phyloP scores from a whole-genome alignment of 495 filamentous ascomycete genomes.

The Podospora bellae-mahoneyi region DNA sequence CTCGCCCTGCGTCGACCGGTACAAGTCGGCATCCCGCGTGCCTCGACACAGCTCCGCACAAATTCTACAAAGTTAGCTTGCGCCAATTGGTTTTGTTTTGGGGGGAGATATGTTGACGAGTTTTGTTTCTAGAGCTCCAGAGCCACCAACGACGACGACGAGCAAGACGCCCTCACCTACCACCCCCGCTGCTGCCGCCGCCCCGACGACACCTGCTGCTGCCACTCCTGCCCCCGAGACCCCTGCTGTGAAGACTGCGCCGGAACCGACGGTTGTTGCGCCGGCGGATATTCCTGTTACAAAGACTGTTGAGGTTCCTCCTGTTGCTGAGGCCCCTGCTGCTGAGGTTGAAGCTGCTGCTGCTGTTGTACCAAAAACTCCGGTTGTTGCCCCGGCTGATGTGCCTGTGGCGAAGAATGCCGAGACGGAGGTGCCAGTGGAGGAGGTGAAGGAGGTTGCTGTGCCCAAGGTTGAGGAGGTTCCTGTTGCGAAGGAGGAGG shows the following conservation, averaged over 20 bases:
- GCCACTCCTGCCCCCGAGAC: constrained; percentile 1
- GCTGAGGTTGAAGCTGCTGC: background rate
- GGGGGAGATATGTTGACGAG: background rate
- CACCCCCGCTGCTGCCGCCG: constrained; percentile 1
- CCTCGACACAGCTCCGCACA: constrained; percentile 27
- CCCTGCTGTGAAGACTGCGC: background rate
- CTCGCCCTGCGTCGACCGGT: constrained; percentile 20
- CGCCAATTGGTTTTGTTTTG: constrained; percentile 9
- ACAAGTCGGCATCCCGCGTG: constrained; percentile 23
- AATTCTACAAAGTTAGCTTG: constrained; percentile 30
- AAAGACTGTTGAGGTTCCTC: background rate
- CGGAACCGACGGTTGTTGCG: background rate
- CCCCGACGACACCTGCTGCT: background rate
- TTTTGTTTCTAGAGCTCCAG: background rate
- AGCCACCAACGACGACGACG: background rate
- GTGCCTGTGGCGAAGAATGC: background rate
- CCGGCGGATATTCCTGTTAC: too few species aligned
- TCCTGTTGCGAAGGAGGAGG: background rate
- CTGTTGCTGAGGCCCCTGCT: background rate
- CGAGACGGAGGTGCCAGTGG: background rate
- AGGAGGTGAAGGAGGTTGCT: background rate
- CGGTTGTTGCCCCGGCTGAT: background rate
- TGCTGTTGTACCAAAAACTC: background rate
- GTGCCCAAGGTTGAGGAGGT: background rate
- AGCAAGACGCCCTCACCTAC: background rate